These are phyloP conservation scores for Clonostachys chloroleuca DNA, from an alignment of 2,329 filamentous ascomycete genomes.

Conservation along the genomic window DNA sequence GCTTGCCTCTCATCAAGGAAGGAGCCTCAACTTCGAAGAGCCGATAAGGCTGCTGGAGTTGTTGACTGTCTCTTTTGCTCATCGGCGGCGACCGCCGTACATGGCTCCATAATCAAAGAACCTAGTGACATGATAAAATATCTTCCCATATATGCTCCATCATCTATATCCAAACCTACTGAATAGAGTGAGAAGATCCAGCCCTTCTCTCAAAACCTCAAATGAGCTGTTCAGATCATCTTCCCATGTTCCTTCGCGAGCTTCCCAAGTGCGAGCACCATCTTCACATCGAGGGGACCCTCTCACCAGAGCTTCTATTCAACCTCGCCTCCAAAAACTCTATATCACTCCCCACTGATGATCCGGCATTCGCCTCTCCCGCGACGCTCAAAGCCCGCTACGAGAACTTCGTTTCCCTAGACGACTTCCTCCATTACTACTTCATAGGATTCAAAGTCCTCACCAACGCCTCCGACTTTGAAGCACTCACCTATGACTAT, in stretches of 20 bases:
- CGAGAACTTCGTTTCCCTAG: neutral
- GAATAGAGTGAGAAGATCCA: no score
- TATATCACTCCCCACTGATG: conserved; percentile 52
- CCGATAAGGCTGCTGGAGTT: no score
- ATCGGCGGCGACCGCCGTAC: no score
- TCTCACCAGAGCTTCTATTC: conserved; percentile 66
- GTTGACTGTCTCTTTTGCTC: no score
- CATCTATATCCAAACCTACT: no score
- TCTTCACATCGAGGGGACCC: conserved; percentile 71
- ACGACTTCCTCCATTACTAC: neutral
- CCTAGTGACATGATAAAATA: no score
- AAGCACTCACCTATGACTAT: conserved; percentile 66
- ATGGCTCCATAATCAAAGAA: no score
- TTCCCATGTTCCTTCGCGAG: conserved; percentile 44
- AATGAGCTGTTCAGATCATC: no score
- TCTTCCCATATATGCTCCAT: no score
- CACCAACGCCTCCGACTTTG: conserved; percentile 48
- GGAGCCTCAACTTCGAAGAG: no score
- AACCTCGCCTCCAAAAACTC: conserved; percentile 60
- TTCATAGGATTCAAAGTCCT: neutral
- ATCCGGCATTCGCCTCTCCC: neutral
- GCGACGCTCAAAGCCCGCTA: conserved; percentile 1
- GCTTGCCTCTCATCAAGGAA: no score
- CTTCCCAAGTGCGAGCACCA: conserved; percentile 80
- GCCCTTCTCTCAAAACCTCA: no score